A percentile compares a stretch with the other conserved stretches of the same genome.
phyloP scores from a whole-genome alignment of 2,329 filamentous ascomycete genomes.

The Phaeophleospora eucalypticola region DNA sequence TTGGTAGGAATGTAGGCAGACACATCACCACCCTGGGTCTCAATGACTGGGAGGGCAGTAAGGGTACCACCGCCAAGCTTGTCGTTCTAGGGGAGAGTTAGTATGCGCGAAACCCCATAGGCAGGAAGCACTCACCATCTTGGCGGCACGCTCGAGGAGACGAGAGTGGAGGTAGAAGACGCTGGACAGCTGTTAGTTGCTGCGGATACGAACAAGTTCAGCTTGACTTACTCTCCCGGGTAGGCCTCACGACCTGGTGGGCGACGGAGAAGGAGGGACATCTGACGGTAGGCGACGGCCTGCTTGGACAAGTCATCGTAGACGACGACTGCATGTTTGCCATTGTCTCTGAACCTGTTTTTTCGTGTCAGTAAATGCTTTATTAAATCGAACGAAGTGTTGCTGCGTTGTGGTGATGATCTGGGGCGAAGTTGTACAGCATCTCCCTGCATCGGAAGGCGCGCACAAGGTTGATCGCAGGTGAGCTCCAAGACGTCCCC shows the following conservation, averaged over 20 bases:
- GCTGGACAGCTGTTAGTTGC: constrained; percentile 29
- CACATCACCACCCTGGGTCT: constrained; percentile 99
- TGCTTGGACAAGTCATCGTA: constrained; percentile 98
- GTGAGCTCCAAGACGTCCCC: too few species aligned
- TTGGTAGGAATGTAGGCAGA: constrained; percentile 99
- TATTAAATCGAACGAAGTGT: too few species aligned
- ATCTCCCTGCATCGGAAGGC: too few species aligned
- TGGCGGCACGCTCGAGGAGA: constrained; percentile 98
- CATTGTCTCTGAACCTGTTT: constrained; percentile 58
- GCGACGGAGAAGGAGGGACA: constrained; percentile 96
- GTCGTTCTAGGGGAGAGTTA: too few species aligned
- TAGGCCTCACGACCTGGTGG: constrained; percentile 99
- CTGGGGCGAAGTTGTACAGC: too few species aligned
- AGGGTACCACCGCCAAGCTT: constrained; percentile 86
- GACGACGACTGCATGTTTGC: constrained; percentile 84
- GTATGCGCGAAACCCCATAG: too few species aligned
- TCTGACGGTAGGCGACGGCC: constrained; percentile 72
- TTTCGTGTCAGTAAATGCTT: too few species aligned
- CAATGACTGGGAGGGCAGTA: constrained; percentile 95
- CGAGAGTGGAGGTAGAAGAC: constrained; percentile 99
- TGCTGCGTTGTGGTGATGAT: too few species aligned
- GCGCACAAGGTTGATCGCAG: too few species aligned
- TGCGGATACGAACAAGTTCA: neutral
- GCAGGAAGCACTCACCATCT: too few species aligned
- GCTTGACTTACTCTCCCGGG: constrained; percentile 70